Base-by-base conservation (phyloP, 371 early-diverging fungal species). In the Nosema muscidifuracis region DNA sequence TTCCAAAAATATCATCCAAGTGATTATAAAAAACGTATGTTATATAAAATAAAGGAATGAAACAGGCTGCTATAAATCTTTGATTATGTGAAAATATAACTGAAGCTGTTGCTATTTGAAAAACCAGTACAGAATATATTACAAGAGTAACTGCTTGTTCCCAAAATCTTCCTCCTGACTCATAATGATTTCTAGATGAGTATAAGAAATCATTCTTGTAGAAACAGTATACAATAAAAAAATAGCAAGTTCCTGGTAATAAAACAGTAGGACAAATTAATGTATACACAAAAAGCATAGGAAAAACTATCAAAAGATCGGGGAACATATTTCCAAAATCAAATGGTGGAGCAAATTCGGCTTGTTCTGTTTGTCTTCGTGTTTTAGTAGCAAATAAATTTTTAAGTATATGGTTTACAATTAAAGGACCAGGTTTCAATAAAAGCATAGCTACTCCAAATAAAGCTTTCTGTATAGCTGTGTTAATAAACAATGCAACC, bases 141-240 rank as follows among this genome's bases (percentile, higher is more conserved):
- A 84, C 73, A 38, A 65, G 70, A 22, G 44, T 67, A 38, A 43
- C 67, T 13, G 76, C 63, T 20, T 36, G 26, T 28, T 70, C 67
- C 82, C 82, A 84, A 66, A 72, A 76, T 31, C 53, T 65, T 13
- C 84, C 84, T 18, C 84, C 84, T 20, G 80, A 73, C 61, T 84
- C 84, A 53, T 67, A 72, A n/a, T 79, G 65, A 72, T 79, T 84
- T 16, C 50, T 69, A 16, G 75, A 51, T 34, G 71, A 67, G 63
- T 84, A 82, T 24, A 84, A 18, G 61, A 82, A 81, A n/a, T 82
- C 82, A 50, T 75, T 65, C 65, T 82, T 84, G 31, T 71, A 79
- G 7, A 73, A 73, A 62, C 77, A 56, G 63, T 75, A 84, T n/a
- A 65, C 62, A n/a, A 71, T 47, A 34, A 75, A 50, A 67, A 76